Conservation (phyloP, 2,329 filamentous ascomycete genomes). For the Hirsutella thompsonii region DNA sequence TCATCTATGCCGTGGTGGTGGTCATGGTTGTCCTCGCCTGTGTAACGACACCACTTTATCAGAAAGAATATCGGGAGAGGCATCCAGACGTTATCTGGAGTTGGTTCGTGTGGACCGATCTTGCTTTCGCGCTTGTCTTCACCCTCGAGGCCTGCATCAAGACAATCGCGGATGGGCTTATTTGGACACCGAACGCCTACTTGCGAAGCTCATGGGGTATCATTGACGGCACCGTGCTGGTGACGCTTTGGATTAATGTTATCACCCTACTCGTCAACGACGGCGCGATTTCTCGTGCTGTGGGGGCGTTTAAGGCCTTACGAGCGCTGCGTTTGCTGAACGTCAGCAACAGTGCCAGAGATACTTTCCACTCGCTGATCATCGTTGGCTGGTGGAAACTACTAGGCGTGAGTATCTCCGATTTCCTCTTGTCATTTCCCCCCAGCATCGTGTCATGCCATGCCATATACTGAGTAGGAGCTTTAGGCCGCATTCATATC, state of each 20-base stretch:
- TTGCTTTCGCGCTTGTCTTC: slow-evolving; percentile 81
- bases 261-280: slow-evolving; percentile 69
- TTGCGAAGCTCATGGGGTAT: slow-evolving; percentile 94
- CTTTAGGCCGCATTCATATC: slow-evolving; percentile 84
- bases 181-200: slow-evolving; percentile 96
- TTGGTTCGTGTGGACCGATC: slow-evolving; percentile 93
- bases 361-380: slow-evolving; percentile 95
- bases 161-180: slow-evolving; percentile 85
- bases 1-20: slow-evolving; percentile 88
- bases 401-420: slow-evolving; percentile 47
- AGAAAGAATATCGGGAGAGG: slow-evolving; percentile 66
- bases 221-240: slow-evolving; percentile 81
- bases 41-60: slow-evolving; percentile 86
- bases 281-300: slow-evolving; percentile 73
- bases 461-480: no score
- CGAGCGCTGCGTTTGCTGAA: slow-evolving; percentile 85
- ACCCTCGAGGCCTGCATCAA: slow-evolving; percentile 81
- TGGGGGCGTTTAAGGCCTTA: slow-evolving; percentile 94
- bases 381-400: slow-evolving; percentile 93
- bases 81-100: slow-evolving; percentile 51
- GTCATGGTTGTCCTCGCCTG: slow-evolving; percentile 97
- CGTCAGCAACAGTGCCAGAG: slow-evolving; percentile 86
- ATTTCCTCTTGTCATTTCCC: no score
- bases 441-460: no score
- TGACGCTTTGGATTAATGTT: slow-evolving; percentile 94